Conservation (phyloP, 192 early-diverging fungal genomes). For the Radiomyces spectabilis region DNA sequence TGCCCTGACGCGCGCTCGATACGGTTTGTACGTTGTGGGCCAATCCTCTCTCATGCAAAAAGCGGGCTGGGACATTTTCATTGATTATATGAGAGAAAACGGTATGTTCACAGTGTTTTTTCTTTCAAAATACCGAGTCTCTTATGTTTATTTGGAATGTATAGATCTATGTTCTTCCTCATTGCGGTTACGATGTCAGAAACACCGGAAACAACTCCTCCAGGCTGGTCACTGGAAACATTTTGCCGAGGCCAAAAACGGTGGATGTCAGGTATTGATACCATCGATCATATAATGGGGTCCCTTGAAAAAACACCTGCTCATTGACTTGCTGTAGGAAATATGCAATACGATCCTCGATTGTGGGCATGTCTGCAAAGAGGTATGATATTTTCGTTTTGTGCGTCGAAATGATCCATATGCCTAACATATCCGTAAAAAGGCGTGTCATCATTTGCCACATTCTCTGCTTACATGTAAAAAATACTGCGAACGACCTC, state of each 20-base stretch:
- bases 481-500: slow-evolving; percentile 4
- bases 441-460: slow-evolving; percentile 3
- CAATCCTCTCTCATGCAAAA: background rate
- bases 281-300: background rate
- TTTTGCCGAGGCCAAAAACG: slow-evolving; percentile 8
- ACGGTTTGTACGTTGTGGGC: slow-evolving; percentile 13
- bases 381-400: slow-evolving; percentile 1
- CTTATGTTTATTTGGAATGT: background rate
- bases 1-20: slow-evolving; percentile 12
- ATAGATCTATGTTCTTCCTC: background rate
- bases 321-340: background rate
- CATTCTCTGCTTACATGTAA: slow-evolving; percentile 4
- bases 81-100: slow-evolving; percentile 4
- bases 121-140: background rate
- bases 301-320: background rate
- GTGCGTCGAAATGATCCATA: background rate
- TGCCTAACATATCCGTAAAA: background rate
- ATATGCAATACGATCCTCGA: slow-evolving; percentile 6
- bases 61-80: background rate
- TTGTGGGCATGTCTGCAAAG: slow-evolving; percentile 16
- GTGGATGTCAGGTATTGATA: slow-evolving; percentile 20
- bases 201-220: background rate
- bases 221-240: background rate
- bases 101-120: background rate
- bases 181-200: background rate